Conservation (phyloP, 1,284 basidiomycete genomes). For the Vanrija humicola region DNA sequence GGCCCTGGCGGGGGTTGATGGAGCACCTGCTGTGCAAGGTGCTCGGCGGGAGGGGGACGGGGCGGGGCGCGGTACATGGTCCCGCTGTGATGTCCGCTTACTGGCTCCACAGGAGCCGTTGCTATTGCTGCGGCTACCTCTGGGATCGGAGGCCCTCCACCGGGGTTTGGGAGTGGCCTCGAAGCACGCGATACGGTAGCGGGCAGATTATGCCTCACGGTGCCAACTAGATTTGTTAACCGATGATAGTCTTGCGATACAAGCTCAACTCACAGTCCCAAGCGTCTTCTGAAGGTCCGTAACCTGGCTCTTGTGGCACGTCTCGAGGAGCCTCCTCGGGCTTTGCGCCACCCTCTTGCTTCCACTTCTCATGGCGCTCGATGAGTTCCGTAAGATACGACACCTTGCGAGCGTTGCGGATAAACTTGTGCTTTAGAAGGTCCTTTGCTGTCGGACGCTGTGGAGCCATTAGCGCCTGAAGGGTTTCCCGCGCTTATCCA, state of each 20-base stretch:
- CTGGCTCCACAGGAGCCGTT: neutral
- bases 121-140: constrained; percentile 4
- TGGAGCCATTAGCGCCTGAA: neutral
- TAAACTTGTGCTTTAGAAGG: constrained; percentile 91
- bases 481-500: constrained; percentile 1
- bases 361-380: constrained; percentile 90
- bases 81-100: neutral
- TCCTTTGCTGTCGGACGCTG: constrained; percentile 91
- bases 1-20: neutral
- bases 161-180: constrained; percentile 11
- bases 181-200: constrained; percentile 28
- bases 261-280: constrained; percentile 73
- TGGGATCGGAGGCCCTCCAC: neutral
- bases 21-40: neutral
- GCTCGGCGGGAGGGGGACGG: constrained; percentile 1
- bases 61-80: neutral
- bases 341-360: constrained; percentile 73
- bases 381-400: constrained; percentile 91
- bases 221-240: constrained; percentile 36
- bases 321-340: constrained; percentile 55
- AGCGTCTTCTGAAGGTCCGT: constrained; percentile 68
- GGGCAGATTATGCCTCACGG: constrained; percentile 38
- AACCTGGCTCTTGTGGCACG: constrained; percentile 17
- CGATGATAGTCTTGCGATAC: neutral
- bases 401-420: constrained; percentile 89